A percentile compares a stretch with the other conserved stretches of the same genome.
These are phyloP conservation scores for Pelargonium citronellum DNA, from an alignment of 441 rosid species.

Conservation along the genomic window DNA sequence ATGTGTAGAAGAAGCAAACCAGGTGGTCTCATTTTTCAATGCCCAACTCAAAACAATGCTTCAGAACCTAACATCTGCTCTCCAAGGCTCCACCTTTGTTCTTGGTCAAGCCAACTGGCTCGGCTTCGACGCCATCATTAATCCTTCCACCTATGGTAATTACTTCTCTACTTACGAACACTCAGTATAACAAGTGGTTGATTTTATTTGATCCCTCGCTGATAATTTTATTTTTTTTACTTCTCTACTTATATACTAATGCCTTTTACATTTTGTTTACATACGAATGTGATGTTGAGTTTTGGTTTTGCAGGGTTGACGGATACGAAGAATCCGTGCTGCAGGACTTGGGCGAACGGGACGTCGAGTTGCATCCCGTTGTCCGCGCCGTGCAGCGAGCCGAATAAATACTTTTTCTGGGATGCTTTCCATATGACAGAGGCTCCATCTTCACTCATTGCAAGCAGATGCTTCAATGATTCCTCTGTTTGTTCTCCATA, in stretches of 20 bases:
- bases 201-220: too few species aligned
- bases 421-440: constrained; percentile 45
- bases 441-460: constrained; percentile 25
- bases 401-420: constrained; percentile 33
- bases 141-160: constrained; percentile 38
- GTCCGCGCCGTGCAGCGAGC: constrained; percentile 25
- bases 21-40: constrained; percentile 30
- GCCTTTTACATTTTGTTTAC: neutral
- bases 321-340: constrained; percentile 40
- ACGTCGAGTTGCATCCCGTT: constrained; percentile 38
- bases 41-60: constrained; percentile 28
- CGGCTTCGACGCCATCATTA: constrained; percentile 30
- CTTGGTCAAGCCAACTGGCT: constrained; percentile 28
- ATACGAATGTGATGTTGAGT: neutral
- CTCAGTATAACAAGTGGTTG: too few species aligned
- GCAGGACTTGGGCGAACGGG: constrained; percentile 43
- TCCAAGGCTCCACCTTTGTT: constrained; percentile 29
- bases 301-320: constrained; percentile 22
- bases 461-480: constrained; percentile 27
- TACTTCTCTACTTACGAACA: neutral
- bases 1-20: constrained; percentile 33
- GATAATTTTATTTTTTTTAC: too few species aligned
- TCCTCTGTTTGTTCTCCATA: constrained; percentile 29
- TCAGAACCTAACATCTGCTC: constrained; percentile 27
- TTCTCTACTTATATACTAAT: too few species aligned